Base-by-base conservation (phyloP, 2,329 filamentous ascomycete species). In the Pseudogymnoascus sp. region DNA sequence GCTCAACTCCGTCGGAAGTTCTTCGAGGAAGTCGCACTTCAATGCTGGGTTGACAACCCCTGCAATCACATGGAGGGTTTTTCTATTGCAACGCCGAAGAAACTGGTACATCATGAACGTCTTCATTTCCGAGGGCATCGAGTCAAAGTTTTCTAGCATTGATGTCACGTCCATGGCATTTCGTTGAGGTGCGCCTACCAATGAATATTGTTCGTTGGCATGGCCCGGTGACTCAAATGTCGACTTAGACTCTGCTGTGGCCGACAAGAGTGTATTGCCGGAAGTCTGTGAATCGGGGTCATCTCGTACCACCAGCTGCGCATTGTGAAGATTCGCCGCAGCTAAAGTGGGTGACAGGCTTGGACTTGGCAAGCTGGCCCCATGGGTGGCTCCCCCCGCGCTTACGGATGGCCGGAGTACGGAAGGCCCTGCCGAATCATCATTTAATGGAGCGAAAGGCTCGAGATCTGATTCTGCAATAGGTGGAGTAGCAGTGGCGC, bases 31-130 rank as follows among this genome's bases (percentile, higher is more conserved):
- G 74, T 99, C 95, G 73, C 92, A 96, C 75, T 96, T 97, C 64
- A 99, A 78, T 0, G 93, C 92, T 6, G 95, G 95, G 72, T 96
- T 97, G 68, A 99, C 93, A 13, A 92, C 87, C 69, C 92, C 88
- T 37, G 93, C 92, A 63, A 99, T 88, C 63, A 96, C 88, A 72
- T 95, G 92, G 4, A 99, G 81, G 0, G 93, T 96, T 45, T 92
- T 89, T 69, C 96, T 90, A 5, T 92, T 86, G 72, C 93, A 98
- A 57, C 95, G 85, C 64, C 91, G 88, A 25, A 99, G 83, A 63
- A 99, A 86, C 73, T 99, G 93, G 74, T 96, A 98, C 87, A 99
- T 96, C 77, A 99, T 88, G 73, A 96, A 96, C 0, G 90, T 90
- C 77, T 99, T 95, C 84, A 99, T 87, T 71, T 95, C 89, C 51